phyloP scores from a whole-genome alignment of 768 basidiomycete genomes.

The Pleurotus eryngii region DNA sequence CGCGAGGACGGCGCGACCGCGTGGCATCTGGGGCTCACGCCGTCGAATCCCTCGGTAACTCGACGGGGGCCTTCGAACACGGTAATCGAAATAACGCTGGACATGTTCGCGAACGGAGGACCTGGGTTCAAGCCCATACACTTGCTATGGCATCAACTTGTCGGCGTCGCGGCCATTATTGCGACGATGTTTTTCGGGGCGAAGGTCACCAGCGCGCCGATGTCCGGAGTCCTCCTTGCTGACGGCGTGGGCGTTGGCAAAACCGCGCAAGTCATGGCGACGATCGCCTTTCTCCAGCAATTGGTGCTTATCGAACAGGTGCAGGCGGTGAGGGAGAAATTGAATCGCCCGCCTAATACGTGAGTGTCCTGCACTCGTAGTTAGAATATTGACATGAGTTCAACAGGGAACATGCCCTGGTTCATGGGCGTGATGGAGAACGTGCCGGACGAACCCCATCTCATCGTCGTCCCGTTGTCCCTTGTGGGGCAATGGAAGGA shows the following conservation, averaged over 20 bases:
- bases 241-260: slow-evolving; percentile 19
- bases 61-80: no score
- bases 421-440: background rate
- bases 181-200: no score
- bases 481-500: slow-evolving; percentile 19
- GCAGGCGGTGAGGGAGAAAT: background rate
- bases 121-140: no score
- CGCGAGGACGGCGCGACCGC: no score
- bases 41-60: no score
- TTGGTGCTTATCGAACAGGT: background rate
- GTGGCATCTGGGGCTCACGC: no score
- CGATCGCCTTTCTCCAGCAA: slow-evolving; percentile 7
- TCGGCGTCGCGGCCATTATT: no score
- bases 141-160: no score
- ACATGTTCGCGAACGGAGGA: no score
- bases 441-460: slow-evolving; percentile 12
- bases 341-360: no score
- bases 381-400: background rate
- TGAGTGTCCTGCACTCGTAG: background rate
- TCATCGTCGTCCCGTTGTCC: slow-evolving; percentile 18
- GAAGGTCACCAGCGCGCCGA: no score
- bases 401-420: background rate
- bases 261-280: slow-evolving; percentile 14
- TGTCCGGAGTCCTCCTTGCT: background rate
- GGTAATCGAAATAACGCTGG: no score